Conservation (phyloP, 208 protist genomes). For the Phytomonas francai region DNA sequence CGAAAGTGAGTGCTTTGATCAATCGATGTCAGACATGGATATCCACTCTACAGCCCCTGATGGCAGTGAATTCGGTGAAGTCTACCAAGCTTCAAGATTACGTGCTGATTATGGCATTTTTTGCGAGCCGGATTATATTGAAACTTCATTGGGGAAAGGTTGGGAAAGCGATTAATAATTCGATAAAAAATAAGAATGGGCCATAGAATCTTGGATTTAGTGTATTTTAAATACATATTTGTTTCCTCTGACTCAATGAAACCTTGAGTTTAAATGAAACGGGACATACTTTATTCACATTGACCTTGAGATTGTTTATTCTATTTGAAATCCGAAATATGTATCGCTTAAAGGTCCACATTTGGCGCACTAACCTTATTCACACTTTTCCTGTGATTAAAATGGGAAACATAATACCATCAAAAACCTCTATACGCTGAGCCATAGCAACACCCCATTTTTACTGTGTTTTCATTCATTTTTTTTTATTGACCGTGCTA, state of each 20-base stretch:
- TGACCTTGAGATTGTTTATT: not conserved
- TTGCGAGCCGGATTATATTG: conserved; percentile 41
- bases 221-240: conserved; percentile 2
- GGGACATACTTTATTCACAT: conserved; percentile 2
- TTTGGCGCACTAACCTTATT: not conserved
- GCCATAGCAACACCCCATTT: not conserved
- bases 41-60: conserved; percentile 11
- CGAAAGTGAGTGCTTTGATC: conserved; percentile 35
- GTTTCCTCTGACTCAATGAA: not conserved
- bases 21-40: conserved; percentile 8
- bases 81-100: not conserved
- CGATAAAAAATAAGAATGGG: not conserved
- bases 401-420: not conserved
- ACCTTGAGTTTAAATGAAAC: not conserved
- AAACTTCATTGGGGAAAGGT: conserved; percentile 27
- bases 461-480: not conserved
- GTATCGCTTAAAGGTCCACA: not conserved
- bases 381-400: not conserved
- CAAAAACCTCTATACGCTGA: not conserved
- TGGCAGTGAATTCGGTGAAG: not conserved
- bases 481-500: not conserved
- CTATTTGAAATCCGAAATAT: not conserved
- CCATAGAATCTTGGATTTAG: not conserved
- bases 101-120: conserved; percentile 28
- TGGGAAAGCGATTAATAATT: conserved; percentile 35